A percentile compares a stretch with the other conserved stretches of the same genome.
These are phyloP conservation scores for Pleurotus djamor DNA, from an alignment of 768 basidiomycete species.

Conservation along the genomic window DNA sequence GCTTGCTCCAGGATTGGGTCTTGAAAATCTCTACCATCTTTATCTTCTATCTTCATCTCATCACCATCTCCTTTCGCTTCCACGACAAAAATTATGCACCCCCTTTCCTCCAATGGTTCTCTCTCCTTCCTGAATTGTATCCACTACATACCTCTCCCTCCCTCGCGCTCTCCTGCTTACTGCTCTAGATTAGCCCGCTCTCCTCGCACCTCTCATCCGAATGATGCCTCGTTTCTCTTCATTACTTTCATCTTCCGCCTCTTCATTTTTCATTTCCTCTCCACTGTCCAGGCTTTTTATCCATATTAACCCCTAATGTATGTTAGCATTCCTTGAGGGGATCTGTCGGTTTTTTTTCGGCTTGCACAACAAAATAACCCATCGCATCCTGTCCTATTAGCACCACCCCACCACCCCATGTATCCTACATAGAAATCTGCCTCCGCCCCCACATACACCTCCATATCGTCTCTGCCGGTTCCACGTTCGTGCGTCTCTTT, in stretches of 20 bases:
- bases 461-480: no score
- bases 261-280: background rate
- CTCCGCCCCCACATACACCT: background rate
- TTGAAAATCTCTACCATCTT: background rate
- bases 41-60: background rate
- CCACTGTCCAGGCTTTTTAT: background rate
- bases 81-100: background rate
- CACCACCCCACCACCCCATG: background rate
- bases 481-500: no score
- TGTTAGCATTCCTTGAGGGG: slow-evolving; percentile 1
- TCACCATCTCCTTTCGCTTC: background rate
- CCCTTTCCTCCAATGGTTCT: background rate
- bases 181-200: background rate
- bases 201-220: no score
- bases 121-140: background rate
- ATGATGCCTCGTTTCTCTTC: background rate
- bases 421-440: background rate
- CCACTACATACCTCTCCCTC: background rate
- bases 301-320: background rate
- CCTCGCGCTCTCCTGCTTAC: background rate
- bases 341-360: background rate
- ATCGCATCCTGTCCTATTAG: background rate
- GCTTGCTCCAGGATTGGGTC: background rate
- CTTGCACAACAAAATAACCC: background rate
- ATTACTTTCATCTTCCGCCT: background rate